phyloP scores from a whole-genome alignment of 2,329 filamentous ascomycete species.

The Bipolaris sorokiniana region DNA sequence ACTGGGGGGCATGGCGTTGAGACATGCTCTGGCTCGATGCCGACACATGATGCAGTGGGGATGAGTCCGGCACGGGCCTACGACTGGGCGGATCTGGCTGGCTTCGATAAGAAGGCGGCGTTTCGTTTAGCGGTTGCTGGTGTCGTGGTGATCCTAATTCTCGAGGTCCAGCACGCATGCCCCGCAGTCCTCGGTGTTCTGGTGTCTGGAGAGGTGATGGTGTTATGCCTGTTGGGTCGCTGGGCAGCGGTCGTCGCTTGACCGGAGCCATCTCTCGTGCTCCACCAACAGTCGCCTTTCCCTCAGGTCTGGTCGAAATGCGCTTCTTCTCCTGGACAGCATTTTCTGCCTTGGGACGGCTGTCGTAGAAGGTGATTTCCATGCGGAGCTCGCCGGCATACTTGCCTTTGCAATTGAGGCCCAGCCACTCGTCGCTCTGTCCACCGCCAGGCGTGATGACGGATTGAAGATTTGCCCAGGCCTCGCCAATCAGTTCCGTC shows the following conservation, averaged over 20 bases:
- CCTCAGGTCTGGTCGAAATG: conserved; percentile 44
- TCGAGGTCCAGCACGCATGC: conserved; percentile 42
- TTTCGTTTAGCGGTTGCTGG: conserved; percentile 28
- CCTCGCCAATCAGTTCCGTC: conserved; percentile 94
- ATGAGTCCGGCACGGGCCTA: conserved; percentile 37
- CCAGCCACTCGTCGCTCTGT: conserved; percentile 94
- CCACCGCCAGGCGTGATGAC: conserved; percentile 86
- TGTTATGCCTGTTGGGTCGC: conserved; percentile 69
- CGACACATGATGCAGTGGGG: conserved; percentile 28
- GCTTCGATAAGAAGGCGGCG: conserved; percentile 27
- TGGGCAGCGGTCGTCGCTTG: conserved; percentile 83
- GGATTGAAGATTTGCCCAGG: conserved; percentile 81
- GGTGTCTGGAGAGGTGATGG: conserved; percentile 40
- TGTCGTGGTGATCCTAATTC: conserved; percentile 45
- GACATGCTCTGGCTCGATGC: conserved; percentile 33
- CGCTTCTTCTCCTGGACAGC: conserved; percentile 61
- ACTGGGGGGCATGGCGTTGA: conserved; percentile 33
- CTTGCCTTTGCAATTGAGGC: conserved; percentile 84
- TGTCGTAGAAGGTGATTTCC: conserved; percentile 96
- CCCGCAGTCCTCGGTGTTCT: conserved; percentile 40
- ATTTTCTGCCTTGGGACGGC: conserved; percentile 80
- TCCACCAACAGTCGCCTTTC: conserved; percentile 49
- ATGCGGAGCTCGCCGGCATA: conserved; percentile 95
- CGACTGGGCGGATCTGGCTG: conserved; percentile 36
- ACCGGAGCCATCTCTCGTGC: conserved; percentile 67